phyloP scores from a whole-genome alignment of 2,329 filamentous ascomycete species.

The Claviceps sp. region DNA sequence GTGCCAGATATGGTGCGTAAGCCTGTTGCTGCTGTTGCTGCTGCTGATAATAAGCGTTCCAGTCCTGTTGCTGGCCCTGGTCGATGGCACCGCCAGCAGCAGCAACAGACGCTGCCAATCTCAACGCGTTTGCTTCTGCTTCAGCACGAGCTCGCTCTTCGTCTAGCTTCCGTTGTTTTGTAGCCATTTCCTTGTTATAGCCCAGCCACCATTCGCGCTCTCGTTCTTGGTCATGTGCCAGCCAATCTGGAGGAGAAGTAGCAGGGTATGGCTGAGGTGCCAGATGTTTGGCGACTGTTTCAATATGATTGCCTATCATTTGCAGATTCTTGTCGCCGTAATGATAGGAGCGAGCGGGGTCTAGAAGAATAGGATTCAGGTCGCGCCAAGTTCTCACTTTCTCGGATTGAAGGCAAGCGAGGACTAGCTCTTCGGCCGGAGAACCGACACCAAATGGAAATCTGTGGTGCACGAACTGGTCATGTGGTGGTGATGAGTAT shows the following conservation, averaged over 20 bases:
- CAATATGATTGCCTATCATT: slow-evolving; percentile 28
- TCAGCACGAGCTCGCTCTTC: slow-evolving; percentile 23
- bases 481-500: neutral
- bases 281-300: slow-evolving; percentile 27
- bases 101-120: slow-evolving; percentile 9
- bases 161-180: slow-evolving; percentile 25
- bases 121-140: slow-evolving; percentile 19
- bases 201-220: slow-evolving; percentile 40
- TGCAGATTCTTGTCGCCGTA: slow-evolving; percentile 31
- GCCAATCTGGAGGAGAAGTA: slow-evolving; percentile 38
- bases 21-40: slow-evolving; percentile 15
- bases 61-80: slow-evolving; percentile 13
- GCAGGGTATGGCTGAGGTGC: slow-evolving; percentile 35
- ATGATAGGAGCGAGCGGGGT: slow-evolving; percentile 18
- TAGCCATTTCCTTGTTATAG: slow-evolving; percentile 26
- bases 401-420: slow-evolving; percentile 31
- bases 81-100: slow-evolving; percentile 3
- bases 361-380: slow-evolving; percentile 23
- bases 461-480: slow-evolving; percentile 9
- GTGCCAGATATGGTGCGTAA: slow-evolving; percentile 29
- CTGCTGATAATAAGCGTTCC: slow-evolving; percentile 17
- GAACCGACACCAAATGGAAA: slow-evolving; percentile 19
- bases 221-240: slow-evolving; percentile 31
- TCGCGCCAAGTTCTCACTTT: slow-evolving; percentile 30
- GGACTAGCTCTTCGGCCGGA: slow-evolving; percentile 26